These are phyloP conservation scores for Hypoxylon sp. DNA, from an alignment of 2,329 filamentous ascomycete species.

Conservation along the genomic window DNA sequence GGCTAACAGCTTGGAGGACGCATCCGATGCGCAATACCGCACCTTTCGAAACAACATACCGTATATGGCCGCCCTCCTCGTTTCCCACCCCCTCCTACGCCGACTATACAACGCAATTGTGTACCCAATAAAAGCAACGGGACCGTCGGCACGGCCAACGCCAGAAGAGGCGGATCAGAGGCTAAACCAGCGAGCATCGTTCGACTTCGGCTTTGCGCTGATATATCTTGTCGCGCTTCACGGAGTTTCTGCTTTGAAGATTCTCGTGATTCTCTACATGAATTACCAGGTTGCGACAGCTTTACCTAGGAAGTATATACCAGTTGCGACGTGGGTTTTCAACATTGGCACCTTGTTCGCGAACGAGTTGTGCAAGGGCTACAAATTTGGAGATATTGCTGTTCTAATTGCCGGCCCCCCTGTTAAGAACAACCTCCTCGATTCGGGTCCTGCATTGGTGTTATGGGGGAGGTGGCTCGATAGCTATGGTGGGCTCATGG, in stretches of 20 bases:
- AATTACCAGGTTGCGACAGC: constrained; percentile 86
- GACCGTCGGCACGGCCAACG: constrained; percentile 51
- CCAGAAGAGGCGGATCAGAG: constrained; percentile 68
- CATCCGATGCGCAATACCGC: constrained; percentile 89
- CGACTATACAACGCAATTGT: constrained; percentile 75
- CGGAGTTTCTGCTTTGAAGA: constrained; percentile 87
- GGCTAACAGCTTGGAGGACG: constrained; percentile 71
- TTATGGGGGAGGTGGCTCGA: constrained; percentile 82
- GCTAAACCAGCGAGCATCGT: constrained; percentile 79
- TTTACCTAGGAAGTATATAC: constrained; percentile 79
- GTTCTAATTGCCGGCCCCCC: constrained; percentile 61
- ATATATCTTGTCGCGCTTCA: constrained; percentile 85
- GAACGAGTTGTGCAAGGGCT: constrained; percentile 88
- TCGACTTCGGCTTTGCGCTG: constrained; percentile 86
- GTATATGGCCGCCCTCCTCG: constrained; percentile 79
- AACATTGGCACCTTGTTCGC: constrained; percentile 89
- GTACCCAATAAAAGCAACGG: constrained; percentile 56
- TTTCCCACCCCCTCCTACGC: constrained; percentile 85
- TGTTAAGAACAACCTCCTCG: constrained; percentile 54
- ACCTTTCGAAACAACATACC: constrained; percentile 90
- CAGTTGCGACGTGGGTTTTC: constrained; percentile 87
- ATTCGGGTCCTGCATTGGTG: constrained; percentile 63
- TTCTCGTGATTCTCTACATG: constrained; percentile 81
- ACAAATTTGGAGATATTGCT: constrained; percentile 77
- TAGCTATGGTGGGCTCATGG: constrained; percentile 83